Evolutionary conservation across 129 eudicot genomes (phyloP).

Genomic region (Cynara cardunculus): DNA sequence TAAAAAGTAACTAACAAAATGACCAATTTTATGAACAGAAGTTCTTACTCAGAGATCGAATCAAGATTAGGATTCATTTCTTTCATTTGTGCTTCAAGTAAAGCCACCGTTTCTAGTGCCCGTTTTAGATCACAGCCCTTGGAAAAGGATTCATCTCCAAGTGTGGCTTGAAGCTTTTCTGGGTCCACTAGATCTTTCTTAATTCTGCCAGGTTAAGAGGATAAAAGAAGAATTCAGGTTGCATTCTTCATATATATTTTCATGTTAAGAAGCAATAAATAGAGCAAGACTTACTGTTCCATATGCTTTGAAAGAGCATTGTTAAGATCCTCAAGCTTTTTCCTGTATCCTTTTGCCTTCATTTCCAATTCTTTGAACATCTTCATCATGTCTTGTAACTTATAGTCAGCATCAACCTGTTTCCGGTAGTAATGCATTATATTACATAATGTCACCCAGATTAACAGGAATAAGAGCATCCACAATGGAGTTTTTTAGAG

Average conservation of each 20-base stretch:
- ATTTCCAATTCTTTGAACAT: slow-evolving; percentile 69
- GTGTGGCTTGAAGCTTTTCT: slow-evolving; percentile 76
- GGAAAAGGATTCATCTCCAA: slow-evolving; percentile 60
- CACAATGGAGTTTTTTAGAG: background rate
- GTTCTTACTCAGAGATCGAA: slow-evolving; percentile 87
- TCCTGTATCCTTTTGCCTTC: slow-evolving; percentile 78
- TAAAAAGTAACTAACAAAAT: background rate
- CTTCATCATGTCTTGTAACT: slow-evolving; percentile 85
- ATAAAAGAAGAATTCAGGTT: background rate
- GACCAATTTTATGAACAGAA: background rate
- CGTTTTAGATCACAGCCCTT: slow-evolving; percentile 59
- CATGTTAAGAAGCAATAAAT: background rate
- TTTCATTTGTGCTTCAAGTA: slow-evolving; percentile 88
- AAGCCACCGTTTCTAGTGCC: slow-evolving; percentile 77
- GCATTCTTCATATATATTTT: background rate
- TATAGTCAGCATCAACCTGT: slow-evolving; percentile 96
- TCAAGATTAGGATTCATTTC: slow-evolving; percentile 98
- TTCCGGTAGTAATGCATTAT: background rate
- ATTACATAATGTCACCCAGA: background rate
- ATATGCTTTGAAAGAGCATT: slow-evolving; percentile 58
- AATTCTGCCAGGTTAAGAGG: slow-evolving; percentile 44
- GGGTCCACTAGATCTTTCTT: slow-evolving; percentile 82
- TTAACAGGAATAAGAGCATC: background rate
- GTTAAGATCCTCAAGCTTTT: slow-evolving; percentile 69
- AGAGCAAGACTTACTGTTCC: slow-evolving; percentile 72